phyloP scores from a whole-genome alignment of 352 stramenopile species.

The Globisporangium mamillatum region DNA sequence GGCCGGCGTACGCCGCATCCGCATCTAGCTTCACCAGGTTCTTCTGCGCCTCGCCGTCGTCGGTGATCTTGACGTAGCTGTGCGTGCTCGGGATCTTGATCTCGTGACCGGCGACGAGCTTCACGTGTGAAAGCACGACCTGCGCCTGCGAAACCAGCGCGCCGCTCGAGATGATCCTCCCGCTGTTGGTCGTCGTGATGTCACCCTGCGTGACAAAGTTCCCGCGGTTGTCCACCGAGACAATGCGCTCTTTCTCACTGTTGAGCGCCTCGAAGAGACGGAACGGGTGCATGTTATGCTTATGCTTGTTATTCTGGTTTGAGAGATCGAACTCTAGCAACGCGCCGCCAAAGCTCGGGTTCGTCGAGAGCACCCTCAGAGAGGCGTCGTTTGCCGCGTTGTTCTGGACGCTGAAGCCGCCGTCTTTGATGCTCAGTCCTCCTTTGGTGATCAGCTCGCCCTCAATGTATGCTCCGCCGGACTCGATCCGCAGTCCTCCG shows the following conservation, averaged over 20 bases:
- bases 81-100: conserved; percentile 55
- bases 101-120: conserved; percentile 31
- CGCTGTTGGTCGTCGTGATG: conserved; percentile 38
- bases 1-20: conserved; percentile 39
- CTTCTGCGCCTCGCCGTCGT: conserved; percentile 31
- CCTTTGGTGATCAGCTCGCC: conserved; percentile 48
- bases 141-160: conserved; percentile 53
- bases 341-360: conserved; percentile 47
- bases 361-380: conserved; percentile 40
- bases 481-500: conserved; percentile 51
- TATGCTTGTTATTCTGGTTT: conserved; percentile 18
- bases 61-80: conserved; percentile 69
- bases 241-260: conserved; percentile 13
- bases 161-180: conserved; percentile 47
- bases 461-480: conserved; percentile 53
- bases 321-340: conserved; percentile 50
- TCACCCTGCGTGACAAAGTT: conserved; percentile 48
- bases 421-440: conserved; percentile 61
- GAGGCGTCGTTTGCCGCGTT: conserved; percentile 40
- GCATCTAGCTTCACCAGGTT: conserved; percentile 47
- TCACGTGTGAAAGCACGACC: conserved; percentile 43
- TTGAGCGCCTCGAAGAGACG: conserved; percentile 46
- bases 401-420: conserved; percentile 50
- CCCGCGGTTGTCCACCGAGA: conserved; percentile 50
- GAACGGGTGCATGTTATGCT: conserved; percentile 29